Evolutionary conservation across 805 yeast genomes (phyloP), one percentile per base, ranked within the genome.

Genomic region (Wickerhamiella vanderwaltii): DNA sequence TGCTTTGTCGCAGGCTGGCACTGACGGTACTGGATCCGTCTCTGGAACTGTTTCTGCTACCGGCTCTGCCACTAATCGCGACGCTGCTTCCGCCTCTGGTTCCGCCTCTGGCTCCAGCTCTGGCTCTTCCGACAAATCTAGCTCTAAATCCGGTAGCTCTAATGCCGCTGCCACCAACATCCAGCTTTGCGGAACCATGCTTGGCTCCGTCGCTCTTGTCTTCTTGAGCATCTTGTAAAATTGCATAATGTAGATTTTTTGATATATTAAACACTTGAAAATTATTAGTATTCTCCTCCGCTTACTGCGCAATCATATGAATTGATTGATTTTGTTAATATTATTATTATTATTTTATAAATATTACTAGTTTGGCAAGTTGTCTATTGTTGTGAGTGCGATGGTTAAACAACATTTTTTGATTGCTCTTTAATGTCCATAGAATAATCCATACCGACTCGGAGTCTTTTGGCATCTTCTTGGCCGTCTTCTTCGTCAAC

Each of bases 1-100:
- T 23, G 54, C 68, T 46, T 54, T 83, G 50, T 59, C 63, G 17
- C 71, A 76, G 51, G 86, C 87, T 51, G 93, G 93, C 58, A 47
- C 70, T 46, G 68, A 71, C 39, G 94, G 93, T 59, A 57, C 75
- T 44, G 84, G 85, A 43, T 47, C 73, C 22, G 67, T 77, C 44
- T 56, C 72, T 33, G 69, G 63, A 40, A 52, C 59, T 19, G 60
- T 35, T 48, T 59, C 31, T 9, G 41, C 41, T 11, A 46, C 67
- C 36, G 53, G 54, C 40, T 43, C 61, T 26, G 61, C 57, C 36
- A 35, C 50, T 58, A 58, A 46, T 22, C 37, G 46, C 29, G 39
- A 44, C 39, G 18, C 45, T n/a, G 52, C 45, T 18, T 25, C 43
- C 23, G 44, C 48, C 40, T 46, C 43, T 34, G 52, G 44, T 26